Conservation (phyloP, 345 rosid genomes). For the Salix viminalis region DNA sequence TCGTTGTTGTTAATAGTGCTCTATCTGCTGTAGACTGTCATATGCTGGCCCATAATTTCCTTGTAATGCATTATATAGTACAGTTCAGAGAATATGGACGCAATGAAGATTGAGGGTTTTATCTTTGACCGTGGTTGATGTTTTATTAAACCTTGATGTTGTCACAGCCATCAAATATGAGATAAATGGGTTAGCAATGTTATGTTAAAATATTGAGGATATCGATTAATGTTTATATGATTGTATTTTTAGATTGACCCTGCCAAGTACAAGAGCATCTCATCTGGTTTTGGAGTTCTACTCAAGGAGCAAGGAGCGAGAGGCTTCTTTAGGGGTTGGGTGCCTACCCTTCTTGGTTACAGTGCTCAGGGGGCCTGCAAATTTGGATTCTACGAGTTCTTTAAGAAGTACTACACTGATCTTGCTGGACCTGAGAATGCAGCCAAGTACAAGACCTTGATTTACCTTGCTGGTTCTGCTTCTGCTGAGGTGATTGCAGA, state of each 20-base stretch:
- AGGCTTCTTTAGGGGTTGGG: slow-evolving; percentile 99
- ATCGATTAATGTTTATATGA: slow-evolving; percentile 3
- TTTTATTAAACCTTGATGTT: background rate
- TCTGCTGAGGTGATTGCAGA: slow-evolving; percentile 96
- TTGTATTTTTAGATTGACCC: slow-evolving; percentile 72
- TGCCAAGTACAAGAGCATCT: slow-evolving; percentile 80
- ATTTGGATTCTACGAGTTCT: slow-evolving; percentile 94
- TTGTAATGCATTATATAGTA: background rate
- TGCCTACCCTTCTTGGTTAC: slow-evolving; percentile 92
- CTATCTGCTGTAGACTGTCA: background rate
- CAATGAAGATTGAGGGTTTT: background rate
- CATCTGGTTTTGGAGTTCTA: slow-evolving; percentile 87
- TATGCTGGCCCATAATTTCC: background rate
- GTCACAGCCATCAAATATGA: background rate
- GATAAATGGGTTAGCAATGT: background rate
- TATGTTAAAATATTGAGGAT: background rate
- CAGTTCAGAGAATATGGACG: background rate
- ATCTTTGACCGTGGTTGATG: background rate
- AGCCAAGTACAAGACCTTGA: slow-evolving; percentile 86
- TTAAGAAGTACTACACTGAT: slow-evolving; percentile 90
- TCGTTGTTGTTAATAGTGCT: background rate
- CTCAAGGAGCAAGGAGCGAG: slow-evolving; percentile 82
- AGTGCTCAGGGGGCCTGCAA: slow-evolving; percentile 99
- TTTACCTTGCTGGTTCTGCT: slow-evolving; percentile 98
- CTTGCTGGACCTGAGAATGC: slow-evolving; percentile 86